Conservation (phyloP, 2,329 filamentous ascomycete species). For the Akanthomyces dipterigenus region DNA sequence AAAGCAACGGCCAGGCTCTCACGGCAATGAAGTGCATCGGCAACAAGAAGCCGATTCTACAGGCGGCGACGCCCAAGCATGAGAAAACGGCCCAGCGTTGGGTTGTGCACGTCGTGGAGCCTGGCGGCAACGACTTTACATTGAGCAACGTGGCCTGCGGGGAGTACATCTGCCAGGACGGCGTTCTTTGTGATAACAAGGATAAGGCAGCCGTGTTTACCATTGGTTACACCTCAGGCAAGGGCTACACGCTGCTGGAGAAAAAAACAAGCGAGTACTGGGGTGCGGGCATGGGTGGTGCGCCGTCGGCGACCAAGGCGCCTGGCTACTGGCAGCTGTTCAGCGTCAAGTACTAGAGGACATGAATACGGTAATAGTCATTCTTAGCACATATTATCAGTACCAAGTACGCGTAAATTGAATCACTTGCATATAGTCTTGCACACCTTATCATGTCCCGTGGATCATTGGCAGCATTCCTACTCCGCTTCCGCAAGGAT, state of each 20-base stretch:
- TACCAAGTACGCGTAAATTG: neutral
- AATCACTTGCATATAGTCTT: neutral
- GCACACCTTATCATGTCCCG: neutral
- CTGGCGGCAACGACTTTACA: slow-evolving; percentile 22
- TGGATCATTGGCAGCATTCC: neutral
- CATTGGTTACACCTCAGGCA: slow-evolving; percentile 15
- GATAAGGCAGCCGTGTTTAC: slow-evolving; percentile 15
- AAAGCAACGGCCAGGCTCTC: slow-evolving; percentile 37
- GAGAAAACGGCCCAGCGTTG: slow-evolving; percentile 38
- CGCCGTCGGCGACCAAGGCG: neutral
- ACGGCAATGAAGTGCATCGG: slow-evolving; percentile 22
- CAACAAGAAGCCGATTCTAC: slow-evolving; percentile 16
- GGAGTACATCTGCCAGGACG: slow-evolving; percentile 16
- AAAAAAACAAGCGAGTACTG: slow-evolving; percentile 10
- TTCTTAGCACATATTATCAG: neutral
- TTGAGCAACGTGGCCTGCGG: slow-evolving; percentile 20
- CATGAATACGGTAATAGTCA: neutral
- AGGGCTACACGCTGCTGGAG: slow-evolving; percentile 16
- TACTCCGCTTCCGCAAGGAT: neutral
- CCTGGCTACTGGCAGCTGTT: slow-evolving; percentile 8
- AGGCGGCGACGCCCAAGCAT: slow-evolving; percentile 28
- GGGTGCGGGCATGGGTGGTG: neutral
- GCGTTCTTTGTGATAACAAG: slow-evolving; percentile 12
- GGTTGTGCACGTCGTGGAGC: slow-evolving; percentile 36
- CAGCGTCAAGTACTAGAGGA: slow-evolving; percentile 10